phyloP scores from a whole-genome alignment of 352 stramenopile genomes.

The Lagenidium sp. region DNA sequence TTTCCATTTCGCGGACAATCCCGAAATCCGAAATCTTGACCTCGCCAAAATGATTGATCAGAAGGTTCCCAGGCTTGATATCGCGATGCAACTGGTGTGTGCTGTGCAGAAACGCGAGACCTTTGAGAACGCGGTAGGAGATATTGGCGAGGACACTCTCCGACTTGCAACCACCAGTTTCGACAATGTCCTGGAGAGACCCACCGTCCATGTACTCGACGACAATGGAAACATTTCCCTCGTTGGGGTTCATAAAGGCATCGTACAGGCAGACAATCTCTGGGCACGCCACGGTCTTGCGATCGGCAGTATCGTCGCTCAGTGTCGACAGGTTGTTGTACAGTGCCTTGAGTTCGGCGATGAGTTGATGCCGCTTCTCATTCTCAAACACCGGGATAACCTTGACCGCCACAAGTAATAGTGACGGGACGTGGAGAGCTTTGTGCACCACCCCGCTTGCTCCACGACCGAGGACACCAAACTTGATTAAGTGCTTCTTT shows the following conservation, averaged over 20 bases:
- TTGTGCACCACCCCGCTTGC: constrained; percentile 87
- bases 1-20: constrained; percentile 80
- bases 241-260: constrained; percentile 89
- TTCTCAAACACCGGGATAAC: constrained; percentile 87
- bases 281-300: constrained; percentile 47
- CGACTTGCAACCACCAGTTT: constrained; percentile 78
- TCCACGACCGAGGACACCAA: constrained; percentile 68
- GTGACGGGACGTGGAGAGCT: constrained; percentile 82
- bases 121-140: constrained; percentile 78
- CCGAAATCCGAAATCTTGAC: constrained; percentile 88
- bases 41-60: constrained; percentile 89
- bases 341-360: constrained; percentile 74
- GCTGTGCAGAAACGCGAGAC: constrained; percentile 84
- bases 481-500: constrained; percentile 79
- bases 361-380: constrained; percentile 83
- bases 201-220: constrained; percentile 96
- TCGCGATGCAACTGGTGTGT: constrained; percentile 90
- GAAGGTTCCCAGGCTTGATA: constrained; percentile 92
- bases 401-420: constrained; percentile 88
- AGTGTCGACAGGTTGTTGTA: constrained; percentile 84
- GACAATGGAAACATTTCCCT: constrained; percentile 90
- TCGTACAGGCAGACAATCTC: constrained; percentile 91
- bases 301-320: constrained; percentile 32
- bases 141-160: constrained; percentile 89
- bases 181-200: constrained; percentile 89